These are phyloP conservation scores for Boletales sp. DNA, from an alignment of 768 basidiomycete species.

Conservation along the genomic window DNA sequence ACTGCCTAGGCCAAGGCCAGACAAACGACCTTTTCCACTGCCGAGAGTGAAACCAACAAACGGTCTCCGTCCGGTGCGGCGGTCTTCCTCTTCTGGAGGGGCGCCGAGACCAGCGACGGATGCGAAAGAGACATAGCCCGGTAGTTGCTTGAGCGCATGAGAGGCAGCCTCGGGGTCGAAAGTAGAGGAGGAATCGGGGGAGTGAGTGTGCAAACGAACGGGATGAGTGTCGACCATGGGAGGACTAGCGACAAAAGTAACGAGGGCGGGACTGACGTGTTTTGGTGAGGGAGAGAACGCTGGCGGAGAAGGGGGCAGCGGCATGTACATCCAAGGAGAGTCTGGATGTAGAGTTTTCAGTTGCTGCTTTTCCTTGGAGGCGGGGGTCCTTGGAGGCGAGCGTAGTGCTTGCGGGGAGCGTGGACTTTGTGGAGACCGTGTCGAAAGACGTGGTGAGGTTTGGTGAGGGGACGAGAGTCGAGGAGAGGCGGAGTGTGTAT, in stretches of 20 bases:
- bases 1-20: conserved; percentile 25
- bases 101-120: conserved; percentile 64
- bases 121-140: conserved; percentile 68
- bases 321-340: conserved; percentile 29
- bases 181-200: conserved; percentile 28
- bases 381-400: conserved; percentile 22
- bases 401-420: conserved; percentile 12
- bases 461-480: conserved; percentile 8
- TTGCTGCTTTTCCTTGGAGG: conserved; percentile 10
- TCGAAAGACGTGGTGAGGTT: conserved; percentile 2
- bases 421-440: conserved; percentile 15
- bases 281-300: conserved; percentile 26
- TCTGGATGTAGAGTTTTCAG: conserved; percentile 11
- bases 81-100: conserved; percentile 48
- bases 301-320: conserved; percentile 29
- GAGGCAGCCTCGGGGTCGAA: conserved; percentile 66
- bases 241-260: conserved; percentile 20
- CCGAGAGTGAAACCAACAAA: conserved; percentile 13
- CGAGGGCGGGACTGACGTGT: conserved; percentile 18
- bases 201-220: conserved; percentile 6
- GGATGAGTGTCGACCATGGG: conserved; percentile 8
- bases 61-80: conserved; percentile 23
- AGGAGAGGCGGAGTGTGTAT: conserved; percentile 13
- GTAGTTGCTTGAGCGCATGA: conserved; percentile 50
- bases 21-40: conserved; percentile 14